Conservation (phyloP, 228 moss, liverwort and hornwort genomes). For the Sphagnum fallax region DNA sequence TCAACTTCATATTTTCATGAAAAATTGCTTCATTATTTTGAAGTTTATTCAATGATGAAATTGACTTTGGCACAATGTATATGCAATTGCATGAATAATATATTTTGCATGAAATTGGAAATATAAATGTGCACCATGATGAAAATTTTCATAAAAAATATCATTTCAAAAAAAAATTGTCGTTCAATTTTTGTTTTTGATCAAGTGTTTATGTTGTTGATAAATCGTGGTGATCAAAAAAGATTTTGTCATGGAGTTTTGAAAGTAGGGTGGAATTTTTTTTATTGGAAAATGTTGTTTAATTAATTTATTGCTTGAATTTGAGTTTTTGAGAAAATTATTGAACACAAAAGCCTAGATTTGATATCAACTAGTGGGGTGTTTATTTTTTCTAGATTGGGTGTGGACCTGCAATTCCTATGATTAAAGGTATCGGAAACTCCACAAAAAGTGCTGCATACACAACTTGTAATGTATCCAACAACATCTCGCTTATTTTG, state of each 20-base stretch:
- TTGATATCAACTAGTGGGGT: background rate
- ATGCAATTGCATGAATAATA: too few species aligned
- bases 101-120: too few species aligned
- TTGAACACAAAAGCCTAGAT: background rate
- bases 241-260: background rate
- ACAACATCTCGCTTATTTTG: background rate
- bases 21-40: too few species aligned
- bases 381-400: conserved; percentile 15
- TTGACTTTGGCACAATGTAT: too few species aligned
- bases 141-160: too few species aligned
- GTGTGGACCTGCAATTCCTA: conserved; percentile 21
- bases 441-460: conserved; percentile 14
- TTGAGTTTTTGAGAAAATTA: background rate
- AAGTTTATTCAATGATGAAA: too few species aligned
- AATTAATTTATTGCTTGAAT: background rate
- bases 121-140: too few species aligned
- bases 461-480: conserved; percentile 8
- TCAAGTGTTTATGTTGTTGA: too few species aligned
- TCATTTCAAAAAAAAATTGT: too few species aligned
- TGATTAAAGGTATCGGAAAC: conserved; percentile 7
- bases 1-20: too few species aligned
- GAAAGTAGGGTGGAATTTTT: background rate
- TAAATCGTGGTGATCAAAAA: background rate
- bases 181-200: too few species aligned
- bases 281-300: background rate